Conservation (phyloP, 2,329 filamentous ascomycete species). For the Cytospora paraplurivora region DNA sequence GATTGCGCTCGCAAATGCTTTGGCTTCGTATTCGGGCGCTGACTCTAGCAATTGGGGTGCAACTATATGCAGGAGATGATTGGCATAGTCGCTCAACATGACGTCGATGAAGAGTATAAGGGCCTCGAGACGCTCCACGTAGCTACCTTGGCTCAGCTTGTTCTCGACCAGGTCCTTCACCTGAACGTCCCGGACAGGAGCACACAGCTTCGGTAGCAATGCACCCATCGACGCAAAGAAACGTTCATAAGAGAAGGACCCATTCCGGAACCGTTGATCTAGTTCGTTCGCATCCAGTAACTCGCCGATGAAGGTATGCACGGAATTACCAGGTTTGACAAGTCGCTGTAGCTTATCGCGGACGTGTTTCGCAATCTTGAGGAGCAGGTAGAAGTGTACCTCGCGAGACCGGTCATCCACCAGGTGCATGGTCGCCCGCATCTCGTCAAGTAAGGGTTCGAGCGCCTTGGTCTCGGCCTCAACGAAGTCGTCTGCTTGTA, state of each 20-base stretch:
- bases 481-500: slow-evolving; percentile 63
- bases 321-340: slow-evolving; percentile 69
- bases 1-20: slow-evolving; percentile 67
- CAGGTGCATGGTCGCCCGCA: slow-evolving; percentile 62
- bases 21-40: slow-evolving; percentile 72
- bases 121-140: slow-evolving; percentile 76
- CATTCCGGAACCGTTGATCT: slow-evolving; percentile 66
- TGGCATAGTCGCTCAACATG: slow-evolving; percentile 79
- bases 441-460: slow-evolving; percentile 56
- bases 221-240: slow-evolving; percentile 78
- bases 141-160: slow-evolving; percentile 59
- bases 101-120: slow-evolving; percentile 75
- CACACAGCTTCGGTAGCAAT: slow-evolving; percentile 77
- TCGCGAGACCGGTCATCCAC: slow-evolving; percentile 59
- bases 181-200: slow-evolving; percentile 76
- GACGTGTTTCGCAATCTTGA: slow-evolving; percentile 71
- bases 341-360: slow-evolving; percentile 72
- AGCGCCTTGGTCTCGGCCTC: slow-evolving; percentile 56
- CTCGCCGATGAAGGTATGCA: slow-evolving; percentile 75
- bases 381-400: slow-evolving; percentile 66
- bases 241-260: slow-evolving; percentile 77
- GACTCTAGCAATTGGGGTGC: slow-evolving; percentile 73
- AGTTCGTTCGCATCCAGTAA: slow-evolving; percentile 74
- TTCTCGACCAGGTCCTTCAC: slow-evolving; percentile 69
- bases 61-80: slow-evolving; percentile 73